These are phyloP conservation scores for Cystofilobasidium capitatum DNA, from an alignment of 768 basidiomycete species.

Conservation along the genomic window DNA sequence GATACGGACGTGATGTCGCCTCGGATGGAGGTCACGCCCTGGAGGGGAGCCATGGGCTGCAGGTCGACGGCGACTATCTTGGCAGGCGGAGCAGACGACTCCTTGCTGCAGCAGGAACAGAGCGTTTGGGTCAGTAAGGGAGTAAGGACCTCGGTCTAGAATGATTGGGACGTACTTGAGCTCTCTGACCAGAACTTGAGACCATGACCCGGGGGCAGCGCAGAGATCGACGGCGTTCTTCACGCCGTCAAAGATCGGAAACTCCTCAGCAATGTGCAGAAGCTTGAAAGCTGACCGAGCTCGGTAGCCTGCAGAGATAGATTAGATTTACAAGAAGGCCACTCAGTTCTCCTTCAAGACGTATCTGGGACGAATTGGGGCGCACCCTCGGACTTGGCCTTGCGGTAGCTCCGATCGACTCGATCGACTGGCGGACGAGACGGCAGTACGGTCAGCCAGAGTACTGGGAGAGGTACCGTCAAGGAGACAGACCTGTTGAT, in stretches of 20 bases:
- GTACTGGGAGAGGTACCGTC: too few species aligned
- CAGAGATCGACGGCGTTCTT: slow-evolving; percentile 36
- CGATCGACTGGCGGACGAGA: not conserved
- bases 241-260: slow-evolving; percentile 33
- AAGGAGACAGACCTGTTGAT: too few species aligned
- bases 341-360: not conserved
- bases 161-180: slow-evolving; percentile 26
- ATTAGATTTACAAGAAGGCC: not conserved
- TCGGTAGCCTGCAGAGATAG: slow-evolving; percentile 31
- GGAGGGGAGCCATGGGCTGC: slow-evolving; percentile 42
- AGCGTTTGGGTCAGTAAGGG: not conserved
- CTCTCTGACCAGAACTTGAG: slow-evolving; percentile 28
- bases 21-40: slow-evolving; percentile 41
- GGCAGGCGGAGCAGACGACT: slow-evolving; percentile 12
- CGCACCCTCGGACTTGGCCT: slow-evolving; percentile 14
- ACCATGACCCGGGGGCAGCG: slow-evolving; percentile 35
- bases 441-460: not conserved
- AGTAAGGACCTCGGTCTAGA: not conserved
- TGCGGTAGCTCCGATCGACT: not conserved
- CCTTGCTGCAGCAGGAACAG: not conserved
- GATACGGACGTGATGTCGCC: slow-evolving; percentile 44
- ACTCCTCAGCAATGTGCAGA: slow-evolving; percentile 37
- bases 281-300: slow-evolving; percentile 39
- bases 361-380: not conserved
- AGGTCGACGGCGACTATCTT: slow-evolving; percentile 39